Percentiles rank a stretch among this genome's conserved stretches.
Evolutionary conservation across 2,329 filamentous ascomycete genomes (phyloP).

Genomic region (Aspergillus tubingensis): DNA sequence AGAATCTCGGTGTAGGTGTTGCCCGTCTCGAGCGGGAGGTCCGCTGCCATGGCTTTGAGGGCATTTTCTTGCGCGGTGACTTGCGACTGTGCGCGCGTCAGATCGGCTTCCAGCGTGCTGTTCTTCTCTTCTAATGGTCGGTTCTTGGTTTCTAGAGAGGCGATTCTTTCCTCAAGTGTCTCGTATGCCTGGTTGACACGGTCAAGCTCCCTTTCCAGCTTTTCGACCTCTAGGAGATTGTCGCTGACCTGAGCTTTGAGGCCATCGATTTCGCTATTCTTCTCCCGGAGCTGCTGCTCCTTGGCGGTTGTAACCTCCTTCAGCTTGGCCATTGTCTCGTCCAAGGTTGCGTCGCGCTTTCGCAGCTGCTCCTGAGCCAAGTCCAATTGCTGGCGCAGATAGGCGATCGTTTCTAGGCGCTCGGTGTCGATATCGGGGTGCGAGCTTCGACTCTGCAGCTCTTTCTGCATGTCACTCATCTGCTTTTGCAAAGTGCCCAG

Average conservation of each 20-base stretch:
- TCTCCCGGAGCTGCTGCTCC: conserved; percentile 38
- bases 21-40: conserved; percentile 34
- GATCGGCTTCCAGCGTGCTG: conserved; percentile 37
- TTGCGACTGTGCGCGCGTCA: conserved; percentile 38
- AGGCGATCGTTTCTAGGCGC: conserved; percentile 33
- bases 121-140: conserved; percentile 42
- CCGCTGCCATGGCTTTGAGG: conserved; percentile 39
- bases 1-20: conserved; percentile 45
- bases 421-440: conserved; percentile 29
- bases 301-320: conserved; percentile 35
- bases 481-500: conserved; percentile 33
- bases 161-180: conserved; percentile 37
- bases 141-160: conserved; percentile 36
- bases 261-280: conserved; percentile 39
- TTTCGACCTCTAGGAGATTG: conserved; percentile 37
- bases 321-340: conserved; percentile 35
- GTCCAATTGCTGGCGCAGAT: conserved; percentile 36
- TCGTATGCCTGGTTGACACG: conserved; percentile 36
- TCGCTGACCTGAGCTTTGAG: conserved; percentile 39
- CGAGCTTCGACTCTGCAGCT: conserved; percentile 30
- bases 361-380: conserved; percentile 36
- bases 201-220: conserved; percentile 37
- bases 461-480: conserved; percentile 35
- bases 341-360: conserved; percentile 37
- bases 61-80: conserved; percentile 40